These are phyloP conservation scores for Alternaria burnsii DNA, from an alignment of 2,329 filamentous ascomycete species.

Conservation along the genomic window DNA sequence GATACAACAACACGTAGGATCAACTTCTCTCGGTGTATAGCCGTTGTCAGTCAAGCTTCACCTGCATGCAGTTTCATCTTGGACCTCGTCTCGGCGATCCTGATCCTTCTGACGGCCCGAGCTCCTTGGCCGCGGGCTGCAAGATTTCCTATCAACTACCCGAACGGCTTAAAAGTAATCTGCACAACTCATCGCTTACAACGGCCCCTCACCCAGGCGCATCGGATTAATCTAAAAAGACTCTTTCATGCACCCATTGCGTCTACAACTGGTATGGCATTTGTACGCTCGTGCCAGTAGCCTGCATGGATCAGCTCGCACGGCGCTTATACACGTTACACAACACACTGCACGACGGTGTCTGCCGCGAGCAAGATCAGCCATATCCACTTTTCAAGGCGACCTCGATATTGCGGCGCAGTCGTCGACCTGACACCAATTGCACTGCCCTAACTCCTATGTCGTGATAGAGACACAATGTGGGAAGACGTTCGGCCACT, in stretches of 20 bases:
- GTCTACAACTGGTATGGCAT: conserved; percentile 11
- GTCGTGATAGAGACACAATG: background rate
- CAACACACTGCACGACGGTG: conserved; percentile 6
- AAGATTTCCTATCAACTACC: conserved; percentile 6
- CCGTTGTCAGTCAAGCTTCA: conserved; percentile 13
- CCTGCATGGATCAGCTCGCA: conserved; percentile 10
- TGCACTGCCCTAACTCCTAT: background rate
- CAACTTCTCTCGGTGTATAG: conserved; percentile 1
- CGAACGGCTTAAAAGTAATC: conserved; percentile 4
- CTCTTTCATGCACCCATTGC: conserved; percentile 3
- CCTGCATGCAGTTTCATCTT: conserved; percentile 10
- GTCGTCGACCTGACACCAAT: background rate
- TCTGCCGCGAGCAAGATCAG: conserved; percentile 18
- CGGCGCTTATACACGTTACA: conserved; percentile 20
- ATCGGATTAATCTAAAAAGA: conserved; percentile 14
- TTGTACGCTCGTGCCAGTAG: conserved; percentile 9
- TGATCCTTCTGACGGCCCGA: conserved; percentile 1
- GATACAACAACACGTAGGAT: conserved; percentile 2
- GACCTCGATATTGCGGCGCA: conserved; percentile 19
- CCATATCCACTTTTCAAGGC: conserved; percentile 11
- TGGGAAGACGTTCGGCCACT: conserved; percentile 9
- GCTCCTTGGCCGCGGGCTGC: conserved; percentile 2
- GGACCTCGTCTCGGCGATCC: conserved; percentile 14
- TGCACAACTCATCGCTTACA: conserved; percentile 14
- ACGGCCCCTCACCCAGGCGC: conserved; percentile 12